A percentile compares a stretch with the other conserved stretches of the same genome.
Conservation (phyloP, 2,329 filamentous ascomycete genomes). For the Penicillium decumbens region DNA sequence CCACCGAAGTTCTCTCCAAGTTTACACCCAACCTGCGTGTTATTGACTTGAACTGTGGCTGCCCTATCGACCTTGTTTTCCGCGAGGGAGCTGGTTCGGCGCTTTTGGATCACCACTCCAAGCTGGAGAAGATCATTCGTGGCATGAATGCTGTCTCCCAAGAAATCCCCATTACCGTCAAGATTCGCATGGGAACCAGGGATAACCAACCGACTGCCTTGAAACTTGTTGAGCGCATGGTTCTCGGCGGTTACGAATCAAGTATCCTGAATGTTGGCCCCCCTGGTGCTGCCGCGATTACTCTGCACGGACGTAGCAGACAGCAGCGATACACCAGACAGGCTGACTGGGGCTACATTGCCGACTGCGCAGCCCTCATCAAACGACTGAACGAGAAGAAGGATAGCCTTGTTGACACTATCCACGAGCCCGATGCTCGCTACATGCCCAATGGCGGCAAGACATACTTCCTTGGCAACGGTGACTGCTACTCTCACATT, state of each 20-base stretch:
- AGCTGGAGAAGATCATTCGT: conserved; percentile 88
- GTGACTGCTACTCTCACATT: conserved; percentile 88
- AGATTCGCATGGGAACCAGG: conserved; percentile 87
- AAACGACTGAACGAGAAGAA: conserved; percentile 69
- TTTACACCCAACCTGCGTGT: conserved; percentile 79
- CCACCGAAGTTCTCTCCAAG: conserved; percentile 72
- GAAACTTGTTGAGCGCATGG: conserved; percentile 75
- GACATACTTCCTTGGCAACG: conserved; percentile 92
- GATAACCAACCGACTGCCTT: conserved; percentile 73
- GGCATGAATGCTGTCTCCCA: conserved; percentile 94
- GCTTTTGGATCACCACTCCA: conserved; percentile 79
- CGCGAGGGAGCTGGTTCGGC: conserved; percentile 84
- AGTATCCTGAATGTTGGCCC: conserved; percentile 63
- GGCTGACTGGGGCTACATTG: conserved; percentile 95
- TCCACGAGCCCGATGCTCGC: conserved; percentile 68
- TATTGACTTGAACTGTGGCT: conserved; percentile 94
- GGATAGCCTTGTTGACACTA: conserved; percentile 67
- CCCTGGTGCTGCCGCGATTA: conserved; percentile 88
- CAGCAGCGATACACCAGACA: conserved; percentile 89
- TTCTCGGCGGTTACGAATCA: conserved; percentile 71
- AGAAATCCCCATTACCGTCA: conserved; percentile 86
- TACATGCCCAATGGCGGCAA: conserved; percentile 65
- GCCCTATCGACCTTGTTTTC: conserved; percentile 91
- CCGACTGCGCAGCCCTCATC: conserved; percentile 80
- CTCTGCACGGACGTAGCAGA: conserved; percentile 84